A percentile compares a stretch with the other conserved stretches of the same genome.
Evolutionary conservation across 163 green algal genomes (phyloP).

Genomic region (Chlamydomonas reinhardtii): DNA sequence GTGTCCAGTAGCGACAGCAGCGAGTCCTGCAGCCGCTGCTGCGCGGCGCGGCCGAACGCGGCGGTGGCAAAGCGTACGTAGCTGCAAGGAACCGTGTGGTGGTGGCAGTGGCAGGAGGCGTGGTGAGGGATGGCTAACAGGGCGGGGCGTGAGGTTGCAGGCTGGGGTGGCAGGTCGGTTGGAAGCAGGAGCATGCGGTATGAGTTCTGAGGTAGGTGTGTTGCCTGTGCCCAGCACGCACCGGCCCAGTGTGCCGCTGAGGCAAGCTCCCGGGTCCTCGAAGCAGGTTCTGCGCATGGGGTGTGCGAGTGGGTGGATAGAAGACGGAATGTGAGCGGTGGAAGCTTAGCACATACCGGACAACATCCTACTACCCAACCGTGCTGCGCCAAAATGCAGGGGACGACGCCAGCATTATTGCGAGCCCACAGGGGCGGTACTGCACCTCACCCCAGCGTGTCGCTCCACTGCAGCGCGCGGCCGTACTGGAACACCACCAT

Average conservation of each 20-base stretch:
- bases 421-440: too few species aligned
- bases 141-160: neutral
- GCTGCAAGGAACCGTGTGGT: too few species aligned
- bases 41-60: neutral
- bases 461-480: constrained; percentile 24
- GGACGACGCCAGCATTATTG: too few species aligned
- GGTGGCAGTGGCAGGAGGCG: neutral
- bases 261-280: neutral
- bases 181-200: too few species aligned
- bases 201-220: too few species aligned
- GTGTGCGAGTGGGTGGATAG: too few species aligned
- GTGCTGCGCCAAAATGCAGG: too few species aligned
- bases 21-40: constrained; percentile 1
- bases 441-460: neutral
- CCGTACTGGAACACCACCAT: constrained; percentile 47
- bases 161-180: neutral
- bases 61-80: constrained; percentile 27
- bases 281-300: constrained; percentile 12
- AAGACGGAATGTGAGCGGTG: too few species aligned
- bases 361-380: too few species aligned
- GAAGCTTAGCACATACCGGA: too few species aligned
- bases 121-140: neutral
- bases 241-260: neutral
- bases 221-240: neutral
- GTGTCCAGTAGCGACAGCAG: neutral